Percentiles rank a stretch among this genome's conserved stretches.
Conservation (phyloP, 352 stramenopile species). For the Phytophthora sojae region DNA sequence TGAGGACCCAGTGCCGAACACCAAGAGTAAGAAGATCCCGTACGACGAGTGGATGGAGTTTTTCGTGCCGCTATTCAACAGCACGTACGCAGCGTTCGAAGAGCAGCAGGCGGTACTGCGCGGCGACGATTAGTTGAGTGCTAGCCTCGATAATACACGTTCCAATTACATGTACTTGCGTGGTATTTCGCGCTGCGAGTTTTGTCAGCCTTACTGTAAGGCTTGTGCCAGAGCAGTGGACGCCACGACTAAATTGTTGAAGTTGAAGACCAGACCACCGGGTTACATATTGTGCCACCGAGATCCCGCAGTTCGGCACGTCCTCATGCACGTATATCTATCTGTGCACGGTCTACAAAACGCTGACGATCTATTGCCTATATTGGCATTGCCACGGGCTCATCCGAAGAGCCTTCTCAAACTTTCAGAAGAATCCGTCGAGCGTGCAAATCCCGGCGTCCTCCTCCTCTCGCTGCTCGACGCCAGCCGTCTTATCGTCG, state of each 20-base stretch:
- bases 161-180: no score
- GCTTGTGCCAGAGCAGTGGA: no score
- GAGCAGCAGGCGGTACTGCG: slow-evolving; percentile 25
- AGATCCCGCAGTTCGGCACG: no score
- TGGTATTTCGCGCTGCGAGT: no score
- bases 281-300: no score
- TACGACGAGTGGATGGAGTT: slow-evolving; percentile 64
- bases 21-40: slow-evolving; percentile 58
- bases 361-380: no score
- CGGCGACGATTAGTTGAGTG: background rate
- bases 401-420: background rate
- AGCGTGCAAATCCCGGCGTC: background rate
- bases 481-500: background rate
- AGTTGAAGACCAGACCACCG: no score
- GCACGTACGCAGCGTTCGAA: slow-evolving; percentile 27
- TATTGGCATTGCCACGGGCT: no score
- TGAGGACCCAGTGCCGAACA: slow-evolving; percentile 39
- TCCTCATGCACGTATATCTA: no score
- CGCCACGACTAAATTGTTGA: no score
- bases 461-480: slow-evolving; percentile 11
- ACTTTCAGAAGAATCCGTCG: background rate
- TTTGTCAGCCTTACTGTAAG: no score
- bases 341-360: no score
- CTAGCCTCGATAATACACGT: background rate
- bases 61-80: slow-evolving; percentile 54